Percentiles rank a stretch among this genome's conserved stretches.
Evolutionary conservation across 2,329 filamentous ascomycete species (phyloP).

Genomic region (Biscogniauxia sp.): DNA sequence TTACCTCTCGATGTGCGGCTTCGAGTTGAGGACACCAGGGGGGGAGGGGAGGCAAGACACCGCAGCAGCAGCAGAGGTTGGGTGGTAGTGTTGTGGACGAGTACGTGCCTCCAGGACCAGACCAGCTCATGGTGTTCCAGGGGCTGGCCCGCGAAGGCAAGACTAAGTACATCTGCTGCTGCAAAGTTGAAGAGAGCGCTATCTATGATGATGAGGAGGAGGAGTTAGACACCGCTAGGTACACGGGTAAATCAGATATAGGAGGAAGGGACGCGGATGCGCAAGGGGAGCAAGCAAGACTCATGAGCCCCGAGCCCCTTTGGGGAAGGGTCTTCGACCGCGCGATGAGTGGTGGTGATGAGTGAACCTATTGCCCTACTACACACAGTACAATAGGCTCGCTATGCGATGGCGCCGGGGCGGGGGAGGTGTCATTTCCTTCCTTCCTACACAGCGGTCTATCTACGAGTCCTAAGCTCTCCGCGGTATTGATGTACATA

Average conservation of each 20-base stretch:
- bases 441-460: conserved; percentile 4
- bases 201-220: background rate
- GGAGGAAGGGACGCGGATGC: conserved; percentile 22
- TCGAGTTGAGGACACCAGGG: too few relatives aligned
- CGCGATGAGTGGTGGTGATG: conserved; percentile 60
- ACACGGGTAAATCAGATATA: conserved; percentile 22
- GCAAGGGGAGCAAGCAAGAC: conserved; percentile 45
- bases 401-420: conserved; percentile 37
- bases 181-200: conserved; percentile 22
- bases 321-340: conserved; percentile 57
- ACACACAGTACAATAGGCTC: conserved; percentile 49
- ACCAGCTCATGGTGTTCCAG: conserved; percentile 61
- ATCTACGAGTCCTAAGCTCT: background rate
- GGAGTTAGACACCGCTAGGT: conserved; percentile 7
- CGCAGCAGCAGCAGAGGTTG: too few relatives aligned
- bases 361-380: conserved; percentile 54
- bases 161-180: too few relatives aligned
- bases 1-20: too few relatives aligned
- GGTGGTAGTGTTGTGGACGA: conserved; percentile 50
- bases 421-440: conserved; percentile 20
- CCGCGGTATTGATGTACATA: background rate
- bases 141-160: conserved; percentile 52
- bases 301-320: conserved; percentile 51
- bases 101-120: conserved; percentile 58
- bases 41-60: too few relatives aligned